Evolutionary conservation across 306 rosid genomes (phyloP).

Genomic region (Begonia masoniana): DNA sequence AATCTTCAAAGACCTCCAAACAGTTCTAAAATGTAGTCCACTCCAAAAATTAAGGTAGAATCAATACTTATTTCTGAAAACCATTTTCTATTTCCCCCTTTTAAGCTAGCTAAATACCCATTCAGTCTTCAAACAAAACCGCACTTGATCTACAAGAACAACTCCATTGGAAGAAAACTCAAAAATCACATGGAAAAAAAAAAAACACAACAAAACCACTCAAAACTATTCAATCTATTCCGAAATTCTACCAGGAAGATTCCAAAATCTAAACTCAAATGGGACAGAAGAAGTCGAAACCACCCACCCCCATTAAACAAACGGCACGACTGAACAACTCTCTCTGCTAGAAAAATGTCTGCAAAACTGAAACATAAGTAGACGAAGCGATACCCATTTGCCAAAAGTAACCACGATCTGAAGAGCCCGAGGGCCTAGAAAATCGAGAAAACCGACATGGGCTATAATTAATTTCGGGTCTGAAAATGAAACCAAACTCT

Average conservation of each 20-base stretch:
- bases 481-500: constrained; percentile 4
- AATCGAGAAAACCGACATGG: constrained; percentile 17
- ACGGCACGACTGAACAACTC: constrained; percentile 9
- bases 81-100: no score
- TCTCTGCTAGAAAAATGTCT: background rate
- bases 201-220: background rate
- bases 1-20: constrained; percentile 9
- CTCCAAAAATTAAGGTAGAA: no score
- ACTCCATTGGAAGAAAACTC: no score
- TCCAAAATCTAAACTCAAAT: constrained; percentile 22
- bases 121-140: background rate
- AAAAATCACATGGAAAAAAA: no score
- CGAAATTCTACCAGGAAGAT: constrained; percentile 17
- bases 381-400: constrained; percentile 19
- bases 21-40: no score
- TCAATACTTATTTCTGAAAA: no score
- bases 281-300: constrained; percentile 33
- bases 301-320: constrained; percentile 30
- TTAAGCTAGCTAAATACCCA: no score
- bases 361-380: background rate
- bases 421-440: constrained; percentile 8
- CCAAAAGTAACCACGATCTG: background rate
- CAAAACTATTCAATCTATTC: background rate
- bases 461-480: constrained; percentile 27
- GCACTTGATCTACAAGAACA: no score